These are phyloP conservation scores for Termitomyces bulborhizus DNA, from an alignment of 768 basidiomycete genomes.

Conservation along the genomic window DNA sequence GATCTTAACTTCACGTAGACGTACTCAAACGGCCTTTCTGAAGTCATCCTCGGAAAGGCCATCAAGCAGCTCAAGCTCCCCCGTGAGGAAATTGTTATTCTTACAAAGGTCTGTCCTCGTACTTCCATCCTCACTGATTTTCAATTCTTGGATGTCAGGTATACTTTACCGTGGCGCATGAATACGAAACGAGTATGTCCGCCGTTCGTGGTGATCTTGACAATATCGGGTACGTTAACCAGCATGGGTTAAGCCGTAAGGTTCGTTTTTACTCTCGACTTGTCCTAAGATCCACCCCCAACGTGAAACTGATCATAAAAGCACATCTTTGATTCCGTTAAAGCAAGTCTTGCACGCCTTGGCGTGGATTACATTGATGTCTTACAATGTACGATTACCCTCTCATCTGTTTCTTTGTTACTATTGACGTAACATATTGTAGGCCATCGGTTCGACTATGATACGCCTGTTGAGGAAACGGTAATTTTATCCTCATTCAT, in stretches of 20 bases:
- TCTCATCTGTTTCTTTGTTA: background rate
- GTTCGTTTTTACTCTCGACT: background rate
- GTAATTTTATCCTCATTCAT: constrained; percentile 14
- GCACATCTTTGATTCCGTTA: constrained; percentile 70
- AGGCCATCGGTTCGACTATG: constrained; percentile 51
- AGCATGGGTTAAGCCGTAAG: constrained; percentile 35
- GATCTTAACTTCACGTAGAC: constrained; percentile 26
- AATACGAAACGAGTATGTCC: constrained; percentile 10
- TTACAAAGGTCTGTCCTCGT: constrained; percentile 55
- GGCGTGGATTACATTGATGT: constrained; percentile 76
- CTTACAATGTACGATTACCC: constrained; percentile 46
- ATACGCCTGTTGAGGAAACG: constrained; percentile 56
- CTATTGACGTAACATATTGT: background rate
- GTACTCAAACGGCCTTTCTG: constrained; percentile 63
- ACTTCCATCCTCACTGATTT: too few relatives aligned
- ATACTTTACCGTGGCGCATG: constrained; percentile 24
- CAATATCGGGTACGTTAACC: constrained; percentile 47
- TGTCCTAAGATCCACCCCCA: background rate
- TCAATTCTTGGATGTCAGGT: constrained; percentile 23
- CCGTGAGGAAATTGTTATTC: constrained; percentile 70
- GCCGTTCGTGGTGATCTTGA: constrained; percentile 21
- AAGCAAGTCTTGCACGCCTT: constrained; percentile 55
- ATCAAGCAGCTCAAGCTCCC: constrained; percentile 62
- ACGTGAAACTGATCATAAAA: constrained; percentile 20
- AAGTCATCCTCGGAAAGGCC: constrained; percentile 64